Conservation (phyloP, 345 rosid species). For the Moricandia arvensis region DNA sequence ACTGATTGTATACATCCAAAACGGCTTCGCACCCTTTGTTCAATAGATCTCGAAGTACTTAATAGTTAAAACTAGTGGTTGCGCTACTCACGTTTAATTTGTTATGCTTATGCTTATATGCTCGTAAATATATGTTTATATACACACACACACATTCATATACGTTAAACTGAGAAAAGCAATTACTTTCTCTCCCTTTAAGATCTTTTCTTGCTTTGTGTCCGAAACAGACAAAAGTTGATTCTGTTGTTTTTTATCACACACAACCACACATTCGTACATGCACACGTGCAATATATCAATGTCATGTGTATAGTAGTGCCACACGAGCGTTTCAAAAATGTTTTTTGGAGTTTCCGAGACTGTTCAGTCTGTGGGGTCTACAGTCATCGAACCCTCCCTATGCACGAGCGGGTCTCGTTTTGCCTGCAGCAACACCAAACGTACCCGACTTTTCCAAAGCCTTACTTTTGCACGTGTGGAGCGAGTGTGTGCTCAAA, state of each 20-base stretch:
- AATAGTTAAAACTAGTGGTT: slow-evolving; percentile 10
- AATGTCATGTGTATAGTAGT: slow-evolving; percentile 16
- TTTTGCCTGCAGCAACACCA: slow-evolving; percentile 33
- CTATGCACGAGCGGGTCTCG: slow-evolving; percentile 40
- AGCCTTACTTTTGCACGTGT: slow-evolving; percentile 41
- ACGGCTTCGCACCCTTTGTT: neutral
- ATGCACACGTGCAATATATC: slow-evolving; percentile 36
- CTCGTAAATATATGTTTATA: neutral
- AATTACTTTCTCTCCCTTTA: slow-evolving; percentile 27
- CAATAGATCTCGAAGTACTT: slow-evolving; percentile 17
- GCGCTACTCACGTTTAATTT: slow-evolving; percentile 19
- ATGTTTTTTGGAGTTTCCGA: slow-evolving; percentile 39
- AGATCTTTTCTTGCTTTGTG: slow-evolving; percentile 34
- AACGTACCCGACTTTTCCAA: slow-evolving; percentile 39
- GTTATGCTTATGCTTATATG: neutral
- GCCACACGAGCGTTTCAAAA: slow-evolving; percentile 39
- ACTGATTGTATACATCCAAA: neutral
- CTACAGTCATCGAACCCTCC: slow-evolving; percentile 28
- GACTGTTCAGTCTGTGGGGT: slow-evolving; percentile 21
- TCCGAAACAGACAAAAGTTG: slow-evolving; percentile 35
- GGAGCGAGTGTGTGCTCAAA: slow-evolving; percentile 17
- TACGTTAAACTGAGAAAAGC: slow-evolving; percentile 9
- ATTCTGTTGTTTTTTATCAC: slow-evolving; percentile 34
- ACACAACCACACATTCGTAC: slow-evolving; percentile 31
- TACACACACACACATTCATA: neutral